A percentile compares a stretch with the other conserved stretches of the same genome.
Evolutionary conservation across 2,329 filamentous ascomycete species (phyloP).

Genomic region (Colletotrichum graminicola): DNA sequence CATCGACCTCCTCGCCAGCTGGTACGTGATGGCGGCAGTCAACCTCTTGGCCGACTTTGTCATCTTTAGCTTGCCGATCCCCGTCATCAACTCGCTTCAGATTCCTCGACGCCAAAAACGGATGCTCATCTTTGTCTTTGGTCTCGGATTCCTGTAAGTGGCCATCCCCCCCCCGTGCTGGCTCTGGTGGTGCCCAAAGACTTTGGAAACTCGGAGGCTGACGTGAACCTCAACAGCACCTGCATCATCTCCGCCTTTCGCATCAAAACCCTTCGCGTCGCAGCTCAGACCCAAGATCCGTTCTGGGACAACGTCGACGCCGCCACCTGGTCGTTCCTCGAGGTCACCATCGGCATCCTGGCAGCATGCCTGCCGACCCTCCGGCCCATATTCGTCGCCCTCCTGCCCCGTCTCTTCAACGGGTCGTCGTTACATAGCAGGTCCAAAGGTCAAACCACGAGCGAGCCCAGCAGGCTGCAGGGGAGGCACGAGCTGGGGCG

Average conservation of each 20-base stretch:
- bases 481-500: conserved; percentile 20
- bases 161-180: background rate
- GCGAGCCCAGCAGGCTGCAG: conserved; percentile 40
- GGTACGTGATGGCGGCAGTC: conserved; percentile 48
- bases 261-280: conserved; percentile 47
- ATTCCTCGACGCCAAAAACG: conserved; percentile 45
- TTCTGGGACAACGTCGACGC: conserved; percentile 50
- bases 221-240: conserved; percentile 41
- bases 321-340: conserved; percentile 49
- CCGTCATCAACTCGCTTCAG: conserved; percentile 44
- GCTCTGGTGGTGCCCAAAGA: background rate
- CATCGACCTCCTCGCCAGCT: conserved; percentile 47
- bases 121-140: conserved; percentile 45
- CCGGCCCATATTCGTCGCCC: conserved; percentile 46
- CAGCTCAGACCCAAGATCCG: conserved; percentile 43
- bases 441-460: background rate
- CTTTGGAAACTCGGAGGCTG: background rate
- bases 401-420: conserved; percentile 44
- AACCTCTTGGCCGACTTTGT: conserved; percentile 48
- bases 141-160: conserved; percentile 48
- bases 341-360: conserved; percentile 49
- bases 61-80: conserved; percentile 47
- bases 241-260: conserved; percentile 48
- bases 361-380: conserved; percentile 49
- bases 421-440: conserved; percentile 1